These are phyloP conservation scores for Tolypocladium tropicale DNA, from an alignment of 2,329 filamentous ascomycete species.

Conservation along the genomic window DNA sequence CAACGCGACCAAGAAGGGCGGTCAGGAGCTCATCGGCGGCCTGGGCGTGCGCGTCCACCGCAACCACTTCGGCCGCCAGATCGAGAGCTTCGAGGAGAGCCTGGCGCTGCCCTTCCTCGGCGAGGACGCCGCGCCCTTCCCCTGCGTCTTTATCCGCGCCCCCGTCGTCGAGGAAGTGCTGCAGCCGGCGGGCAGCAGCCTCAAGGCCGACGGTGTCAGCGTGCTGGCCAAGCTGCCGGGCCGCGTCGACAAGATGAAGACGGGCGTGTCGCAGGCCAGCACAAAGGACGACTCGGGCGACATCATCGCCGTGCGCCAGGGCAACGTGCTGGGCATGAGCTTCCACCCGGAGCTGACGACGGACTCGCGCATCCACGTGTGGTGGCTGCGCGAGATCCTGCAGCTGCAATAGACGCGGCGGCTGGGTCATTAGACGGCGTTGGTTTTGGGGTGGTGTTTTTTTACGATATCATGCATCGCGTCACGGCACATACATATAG, in stretches of 20 bases:
- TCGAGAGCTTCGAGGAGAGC: conserved; percentile 77
- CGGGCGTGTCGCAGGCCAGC: conserved; percentile 25
- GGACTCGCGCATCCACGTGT: conserved; percentile 79
- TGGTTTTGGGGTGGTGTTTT: neutral
- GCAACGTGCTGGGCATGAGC: conserved; percentile 87
- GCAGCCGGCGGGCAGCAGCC: conserved; percentile 19
- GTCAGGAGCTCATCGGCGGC: conserved; percentile 88
- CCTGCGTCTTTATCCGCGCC: conserved; percentile 85
- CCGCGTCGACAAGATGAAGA: conserved; percentile 25
- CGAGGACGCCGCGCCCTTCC: conserved; percentile 37
- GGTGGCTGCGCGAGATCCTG: conserved; percentile 74
- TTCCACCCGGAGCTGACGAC: conserved; percentile 92
- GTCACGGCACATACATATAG: neutral
- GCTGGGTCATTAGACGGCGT: neutral
- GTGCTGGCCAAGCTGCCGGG: conserved; percentile 41
- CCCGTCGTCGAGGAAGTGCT: conserved; percentile 84
- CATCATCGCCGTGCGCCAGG: conserved; percentile 82
- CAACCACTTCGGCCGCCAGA: conserved; percentile 91
- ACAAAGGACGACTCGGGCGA: conserved; percentile 47
- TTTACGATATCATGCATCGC: neutral
- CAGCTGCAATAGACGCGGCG: conserved; percentile 6
- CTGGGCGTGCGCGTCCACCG: conserved; percentile 83
- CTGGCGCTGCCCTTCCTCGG: conserved; percentile 63
- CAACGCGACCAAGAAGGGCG: conserved; percentile 79
- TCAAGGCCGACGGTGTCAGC: conserved; percentile 22